Base-by-base conservation (phyloP, 257 asterid genomes). In the Solanum piurae region DNA sequence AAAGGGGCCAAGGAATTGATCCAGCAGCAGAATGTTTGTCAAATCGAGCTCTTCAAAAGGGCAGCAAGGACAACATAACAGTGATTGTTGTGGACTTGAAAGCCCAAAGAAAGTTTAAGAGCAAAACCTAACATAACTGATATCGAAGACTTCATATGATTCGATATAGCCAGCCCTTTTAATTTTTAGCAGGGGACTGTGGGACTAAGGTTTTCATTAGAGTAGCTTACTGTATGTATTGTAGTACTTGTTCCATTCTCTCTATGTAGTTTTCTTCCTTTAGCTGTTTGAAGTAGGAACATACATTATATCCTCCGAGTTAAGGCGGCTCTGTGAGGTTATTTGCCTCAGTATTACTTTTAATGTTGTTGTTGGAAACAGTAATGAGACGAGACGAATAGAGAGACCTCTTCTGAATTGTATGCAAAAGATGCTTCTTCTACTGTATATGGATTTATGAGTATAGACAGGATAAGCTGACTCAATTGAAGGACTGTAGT, bases 21-120 rank as follows among this genome's bases (percentile, higher is more conserved):
- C 99, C 98, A 20, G 99, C 99, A 1, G 98, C 99, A 0, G 98
- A 95, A 92, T 94, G 91, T 89, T 93, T 96, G 3, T 93, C 97
- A 6, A 96, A 93, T 88, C 96, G 95, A 3, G 99, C 98, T 2
- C 89, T 87, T 58, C 98, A 95, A 62, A 96, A 94, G 94, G 99
- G 99, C 69, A 96, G 98, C 93, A 95, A 95, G 89, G 99, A 96
- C 89, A 96, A 96, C 91, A 94, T 95, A 74, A 87, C 94, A 1
- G 93, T 96, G 34, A 89, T 95, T 20, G 99, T 96, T 44, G 93
- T 96, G 66, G 99, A 96, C 92, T 90, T 96, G 92, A 95, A 94
- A 90, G 89, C 97, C 84, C 98, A 93, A 86, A 89, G 96, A 77
- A 96, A 94, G 92, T 86, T 92, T 40, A 96, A 95, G 93, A 89